Evolutionary conservation across 2,329 filamentous ascomycete genomes (phyloP), one percentile per base, ranked within the genome.

Genomic region (Cladosporium sp.): DNA sequence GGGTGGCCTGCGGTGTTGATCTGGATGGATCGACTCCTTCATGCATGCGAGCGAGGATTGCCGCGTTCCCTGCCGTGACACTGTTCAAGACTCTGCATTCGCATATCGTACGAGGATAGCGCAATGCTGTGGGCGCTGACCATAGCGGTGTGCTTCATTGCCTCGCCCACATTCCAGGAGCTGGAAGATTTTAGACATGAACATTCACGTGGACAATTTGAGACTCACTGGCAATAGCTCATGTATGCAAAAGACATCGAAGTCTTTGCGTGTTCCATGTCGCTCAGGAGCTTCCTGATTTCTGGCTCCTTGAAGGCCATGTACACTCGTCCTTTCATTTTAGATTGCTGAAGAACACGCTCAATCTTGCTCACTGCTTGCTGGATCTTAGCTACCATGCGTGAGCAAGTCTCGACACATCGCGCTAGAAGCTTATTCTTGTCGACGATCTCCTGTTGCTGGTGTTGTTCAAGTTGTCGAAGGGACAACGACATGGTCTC

Each of bases 231-330:
- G 49, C 49, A 51, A 32, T 44, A 51, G 13, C 18, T 43, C 19
- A 51, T 44, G 43, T 54, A 56, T n/a, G 54, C 54, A 9, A 54
- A 35, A 10, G 34, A 32, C 14, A 56, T 35, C 1, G 54, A 52
- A 31, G 22, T 52, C 16, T 56, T 54, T 3, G 52, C 52, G 3
- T 42, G 16, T 19, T 52, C 54, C 35, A 56, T 14, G 5, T 56
- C 46, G 6, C 13, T 32, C 3, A 53, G 28, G 10, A 54, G 43
- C n/a, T 34, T 44, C 2, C n/a, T 43, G 16, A 56, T 43, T 9
- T 56, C 54, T 5, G 31, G 45, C 31, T 49, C 40, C 11, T 56
- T 54, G 31, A 54, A 49, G 6, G 52, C 54, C 3, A 28, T 38
- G 19, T 54, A 54, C 1, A 56, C 3, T 22, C 52, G 22, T 13